Percentiles rank a stretch among this genome's conserved stretches.
phyloP scores from a whole-genome alignment of 2,329 filamentous ascomycete genomes.

The Ophiostoma himal-ulmi region DNA sequence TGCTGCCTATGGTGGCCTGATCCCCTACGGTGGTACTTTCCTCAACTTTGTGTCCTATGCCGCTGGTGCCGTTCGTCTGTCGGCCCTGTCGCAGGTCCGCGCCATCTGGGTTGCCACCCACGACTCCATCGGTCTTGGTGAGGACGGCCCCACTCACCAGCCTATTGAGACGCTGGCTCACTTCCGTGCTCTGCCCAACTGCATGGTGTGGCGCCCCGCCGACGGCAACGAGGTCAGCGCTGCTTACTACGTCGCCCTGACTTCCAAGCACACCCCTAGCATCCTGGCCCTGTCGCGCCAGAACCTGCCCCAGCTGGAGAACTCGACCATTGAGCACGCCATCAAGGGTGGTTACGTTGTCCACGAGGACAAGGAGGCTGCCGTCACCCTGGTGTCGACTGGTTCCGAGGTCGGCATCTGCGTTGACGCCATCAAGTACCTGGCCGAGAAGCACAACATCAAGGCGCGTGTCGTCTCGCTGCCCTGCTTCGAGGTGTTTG shows the following conservation, averaged over 20 bases:
- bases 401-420: conserved; percentile 94
- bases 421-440: conserved; percentile 84
- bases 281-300: conserved; percentile 94
- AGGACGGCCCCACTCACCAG: conserved; percentile 98
- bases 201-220: conserved; percentile 98
- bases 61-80: conserved; percentile 89
- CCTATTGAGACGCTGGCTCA: conserved; percentile 97
- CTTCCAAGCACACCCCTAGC: conserved; percentile 80
- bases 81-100: conserved; percentile 83
- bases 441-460: conserved; percentile 82
- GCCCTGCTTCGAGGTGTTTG: conserved; percentile 96
- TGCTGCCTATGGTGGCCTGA: conserved; percentile 87
- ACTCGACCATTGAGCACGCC: conserved; percentile 79
- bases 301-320: conserved; percentile 96
- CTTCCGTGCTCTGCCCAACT: conserved; percentile 98
- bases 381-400: conserved; percentile 86
- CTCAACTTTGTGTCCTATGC: conserved; percentile 99
- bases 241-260: conserved; percentile 93
- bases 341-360: conserved; percentile 94
- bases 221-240: conserved; percentile 98
- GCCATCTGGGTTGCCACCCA: conserved; percentile 95
- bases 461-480: conserved; percentile 89
- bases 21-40: conserved; percentile 94
- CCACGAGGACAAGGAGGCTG: conserved; percentile 74
- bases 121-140: conserved; percentile 98